Base-by-base conservation (phyloP, 2,329 filamentous ascomycete genomes). In the Coleophoma eucalyptorum region DNA sequence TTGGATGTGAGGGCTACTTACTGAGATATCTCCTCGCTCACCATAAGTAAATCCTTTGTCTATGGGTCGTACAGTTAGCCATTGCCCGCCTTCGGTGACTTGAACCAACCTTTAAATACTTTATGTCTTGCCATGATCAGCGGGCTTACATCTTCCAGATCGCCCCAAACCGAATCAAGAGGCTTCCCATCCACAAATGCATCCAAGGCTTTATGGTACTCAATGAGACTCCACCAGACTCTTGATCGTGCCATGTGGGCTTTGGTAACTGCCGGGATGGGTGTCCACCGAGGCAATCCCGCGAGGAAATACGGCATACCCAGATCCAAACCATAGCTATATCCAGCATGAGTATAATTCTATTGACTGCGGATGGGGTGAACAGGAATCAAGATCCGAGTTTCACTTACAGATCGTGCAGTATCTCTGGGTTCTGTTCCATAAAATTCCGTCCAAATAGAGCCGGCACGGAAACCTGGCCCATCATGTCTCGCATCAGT, bases 401-500 rank as follows among this genome's bases (percentile, higher is more conserved):
- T 26, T 26, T 8, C 26, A 26, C 26, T 26, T 26, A 26, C 26
- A 26, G 26, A 26, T 85, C 79, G 3, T 75, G 69, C 16, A 83
- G 61, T 55, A 82, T 67, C 59, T 72, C 58, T 2, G 80, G 73
- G 54, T 76, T 79, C 59, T 72, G 78, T 46, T 74, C 74, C 37
- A 76, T 60, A 58, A 77, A 77, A 44, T 72, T 74, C 45, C 64
- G 67, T 1, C 80, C 80, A 60, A 82, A 73, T n/a, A 83, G 55
- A 0, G 76, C 69, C 2, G 75, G 71, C 13, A 76, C 67, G 1
- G 75, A 72, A 11, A 67, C 68, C 47, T 76, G 72, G 4, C 78
- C 82, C 35, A 81, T 72, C 57, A 84, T 83, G 56, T 80, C 75
- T 50, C 79, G 70, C 19, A 84, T 65, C 5, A 87, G 68, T 3